Evolutionary conservation across 2,329 filamentous ascomycete genomes (phyloP).

Genomic region (Colletotrichum gigasporum): DNA sequence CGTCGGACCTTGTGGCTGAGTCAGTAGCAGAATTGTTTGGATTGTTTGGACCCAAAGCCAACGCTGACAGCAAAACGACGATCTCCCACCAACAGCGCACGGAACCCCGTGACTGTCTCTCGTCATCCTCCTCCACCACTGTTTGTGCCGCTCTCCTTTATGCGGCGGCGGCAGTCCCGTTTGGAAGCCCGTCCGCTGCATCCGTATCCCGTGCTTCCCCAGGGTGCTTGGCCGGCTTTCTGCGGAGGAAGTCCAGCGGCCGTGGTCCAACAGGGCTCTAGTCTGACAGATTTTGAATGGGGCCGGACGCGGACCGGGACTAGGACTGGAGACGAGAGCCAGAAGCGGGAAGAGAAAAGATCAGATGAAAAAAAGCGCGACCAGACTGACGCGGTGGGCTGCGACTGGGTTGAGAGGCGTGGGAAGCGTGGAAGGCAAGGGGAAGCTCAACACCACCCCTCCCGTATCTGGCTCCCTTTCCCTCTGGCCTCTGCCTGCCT

Average conservation of each 20-base stretch:
- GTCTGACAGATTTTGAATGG: slow-evolving; percentile 18
- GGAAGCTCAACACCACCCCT: slow-evolving; percentile 3
- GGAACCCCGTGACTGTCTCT: neutral
- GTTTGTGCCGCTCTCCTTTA: slow-evolving; percentile 17
- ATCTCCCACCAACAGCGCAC: slow-evolving; percentile 19
- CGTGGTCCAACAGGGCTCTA: slow-evolving; percentile 4
- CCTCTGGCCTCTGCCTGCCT: neutral
- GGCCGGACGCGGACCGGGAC: slow-evolving; percentile 11
- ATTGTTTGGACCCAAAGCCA: neutral
- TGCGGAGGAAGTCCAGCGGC: slow-evolving; percentile 9
- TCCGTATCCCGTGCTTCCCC: slow-evolving; percentile 1
- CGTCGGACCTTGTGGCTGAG: slow-evolving; percentile 21
- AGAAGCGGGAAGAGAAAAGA: slow-evolving; percentile 33
- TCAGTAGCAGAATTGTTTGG: slow-evolving; percentile 24
- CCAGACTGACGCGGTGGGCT: neutral
- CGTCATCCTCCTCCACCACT: neutral
- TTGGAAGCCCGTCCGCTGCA: neutral
- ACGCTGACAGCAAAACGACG: slow-evolving; percentile 8
- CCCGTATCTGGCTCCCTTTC: neutral
- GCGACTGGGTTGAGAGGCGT: neutral
- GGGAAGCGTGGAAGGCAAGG: slow-evolving; percentile 13
- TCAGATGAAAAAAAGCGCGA: slow-evolving; percentile 35
- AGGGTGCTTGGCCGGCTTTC: slow-evolving; percentile 10
- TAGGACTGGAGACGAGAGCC: slow-evolving; percentile 9
- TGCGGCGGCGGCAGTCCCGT: neutral